phyloP scores from a whole-genome alignment of 352 stramenopile genomes.

The Phytophthora citricola region DNA sequence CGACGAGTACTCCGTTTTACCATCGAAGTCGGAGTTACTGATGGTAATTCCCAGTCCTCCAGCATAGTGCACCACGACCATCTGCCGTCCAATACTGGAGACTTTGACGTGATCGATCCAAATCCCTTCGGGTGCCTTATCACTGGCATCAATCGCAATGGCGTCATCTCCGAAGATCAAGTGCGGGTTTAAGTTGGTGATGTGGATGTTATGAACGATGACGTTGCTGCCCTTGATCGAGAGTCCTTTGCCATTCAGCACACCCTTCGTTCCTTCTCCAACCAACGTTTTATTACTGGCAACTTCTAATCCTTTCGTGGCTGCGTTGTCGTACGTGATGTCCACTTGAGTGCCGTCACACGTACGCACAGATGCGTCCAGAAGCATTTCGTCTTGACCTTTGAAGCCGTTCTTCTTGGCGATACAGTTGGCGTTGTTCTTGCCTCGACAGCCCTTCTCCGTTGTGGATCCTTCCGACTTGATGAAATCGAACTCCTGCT shows the following conservation, averaged over 20 bases:
- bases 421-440: conserved; percentile 41
- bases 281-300: conserved; percentile 44
- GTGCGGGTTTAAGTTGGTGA: background rate
- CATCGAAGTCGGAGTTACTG: conserved; percentile 46
- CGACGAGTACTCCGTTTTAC: conserved; percentile 9
- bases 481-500: conserved; percentile 51
- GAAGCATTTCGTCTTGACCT: conserved; percentile 46
- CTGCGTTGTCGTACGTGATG: conserved; percentile 21
- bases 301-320: conserved; percentile 9
- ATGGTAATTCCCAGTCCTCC: conserved; percentile 15
- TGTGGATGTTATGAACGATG: background rate
- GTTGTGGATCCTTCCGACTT: conserved; percentile 49
- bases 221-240: conserved; percentile 2
- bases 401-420: conserved; percentile 54
- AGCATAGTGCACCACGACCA: conserved; percentile 30
- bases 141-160: background rate
- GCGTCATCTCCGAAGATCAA: background rate
- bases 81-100: conserved; percentile 38
- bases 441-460: conserved; percentile 43
- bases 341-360: conserved; percentile 37
- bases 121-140: background rate
- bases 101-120: conserved; percentile 48
- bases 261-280: conserved; percentile 36
- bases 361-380: background rate
- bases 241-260: conserved; percentile 6